Percentiles rank a stretch among this genome's conserved stretches.
phyloP scores from a whole-genome alignment of 331 rosid genomes.

The Pyracantha coccinea region DNA sequence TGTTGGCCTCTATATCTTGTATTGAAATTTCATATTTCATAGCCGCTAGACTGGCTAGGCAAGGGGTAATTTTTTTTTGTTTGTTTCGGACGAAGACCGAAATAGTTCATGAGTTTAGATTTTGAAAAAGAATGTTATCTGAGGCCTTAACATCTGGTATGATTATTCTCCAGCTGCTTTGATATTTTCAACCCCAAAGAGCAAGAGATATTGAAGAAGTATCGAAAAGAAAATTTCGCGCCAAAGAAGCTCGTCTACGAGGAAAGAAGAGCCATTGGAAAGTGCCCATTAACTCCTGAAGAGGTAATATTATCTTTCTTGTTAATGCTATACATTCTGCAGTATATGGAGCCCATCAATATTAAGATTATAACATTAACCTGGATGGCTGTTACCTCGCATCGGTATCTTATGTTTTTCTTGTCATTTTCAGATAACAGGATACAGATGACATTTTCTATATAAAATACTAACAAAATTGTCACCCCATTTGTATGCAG shows the following conservation, averaged over 20 bases:
- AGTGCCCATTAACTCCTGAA: conserved; percentile 97
- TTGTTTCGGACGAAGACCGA: not conserved
- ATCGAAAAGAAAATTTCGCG: conserved; percentile 81
- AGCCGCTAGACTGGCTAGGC: not conserved
- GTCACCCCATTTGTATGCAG: conserved; percentile 17
- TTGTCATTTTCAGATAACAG: not conserved
- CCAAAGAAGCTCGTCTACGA: conserved; percentile 65
- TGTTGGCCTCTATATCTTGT: not conserved
- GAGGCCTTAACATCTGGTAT: conserved; percentile 8
- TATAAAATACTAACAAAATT: not conserved
- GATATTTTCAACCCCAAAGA: conserved; percentile 68
- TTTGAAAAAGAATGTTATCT: not conserved
- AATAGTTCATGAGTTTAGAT: not conserved
- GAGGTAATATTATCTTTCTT: conserved; percentile 53
- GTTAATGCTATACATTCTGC: not conserved
- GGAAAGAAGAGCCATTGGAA: conserved; percentile 96
- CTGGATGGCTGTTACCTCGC: not conserved
- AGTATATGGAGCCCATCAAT: not conserved
- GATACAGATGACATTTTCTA: not conserved
- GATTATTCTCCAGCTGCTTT: conserved; percentile 57
- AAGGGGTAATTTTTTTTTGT: not conserved
- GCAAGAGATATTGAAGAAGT: conserved; percentile 69
- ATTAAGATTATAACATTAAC: not conserved
- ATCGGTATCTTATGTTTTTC: not conserved
- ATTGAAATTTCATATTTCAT: not conserved